Evolutionary conservation across 768 basidiomycete species (phyloP).

Genomic region (Rhodotorula taiwanensis): DNA sequence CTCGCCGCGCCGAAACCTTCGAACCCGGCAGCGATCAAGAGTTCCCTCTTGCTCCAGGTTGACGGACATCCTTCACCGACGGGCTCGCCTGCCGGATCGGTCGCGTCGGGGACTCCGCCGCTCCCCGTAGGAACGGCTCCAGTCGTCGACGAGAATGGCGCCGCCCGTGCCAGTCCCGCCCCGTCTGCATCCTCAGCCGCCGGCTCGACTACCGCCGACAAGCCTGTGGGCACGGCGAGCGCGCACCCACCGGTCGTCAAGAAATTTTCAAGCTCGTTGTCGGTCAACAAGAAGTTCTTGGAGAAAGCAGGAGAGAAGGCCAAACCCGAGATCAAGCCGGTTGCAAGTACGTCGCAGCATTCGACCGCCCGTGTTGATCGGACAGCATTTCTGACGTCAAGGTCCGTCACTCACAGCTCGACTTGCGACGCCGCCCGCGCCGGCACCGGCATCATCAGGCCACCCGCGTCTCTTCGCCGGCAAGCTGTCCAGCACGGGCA

Average conservation of each 20-base stretch:
- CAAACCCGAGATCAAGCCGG: conserved; percentile 29
- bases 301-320: conserved; percentile 69
- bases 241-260: conserved; percentile 41
- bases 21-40: neutral
- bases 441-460: conserved; percentile 14
- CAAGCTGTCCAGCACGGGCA: conserved; percentile 31
- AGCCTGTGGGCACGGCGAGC: neutral
- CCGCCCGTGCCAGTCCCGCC: conserved; percentile 1
- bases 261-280: conserved; percentile 82
- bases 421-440: conserved; percentile 12
- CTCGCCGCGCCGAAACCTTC: conserved; percentile 7
- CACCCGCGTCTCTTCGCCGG: conserved; percentile 40
- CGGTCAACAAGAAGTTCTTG: conserved; percentile 94
- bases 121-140: neutral
- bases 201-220: conserved; percentile 41
- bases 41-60: neutral
- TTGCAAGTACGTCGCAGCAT: neutral
- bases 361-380: neutral
- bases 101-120: neutral
- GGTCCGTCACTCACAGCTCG: conserved; percentile 1
- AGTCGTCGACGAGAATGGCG: conserved; percentile 1
- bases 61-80: neutral
- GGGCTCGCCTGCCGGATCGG: neutral
- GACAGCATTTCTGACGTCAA: too few species aligned
- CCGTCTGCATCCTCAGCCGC: conserved; percentile 33